phyloP scores from a whole-genome alignment of 768 basidiomycete genomes.

The Candolleomyces efflorescens region DNA sequence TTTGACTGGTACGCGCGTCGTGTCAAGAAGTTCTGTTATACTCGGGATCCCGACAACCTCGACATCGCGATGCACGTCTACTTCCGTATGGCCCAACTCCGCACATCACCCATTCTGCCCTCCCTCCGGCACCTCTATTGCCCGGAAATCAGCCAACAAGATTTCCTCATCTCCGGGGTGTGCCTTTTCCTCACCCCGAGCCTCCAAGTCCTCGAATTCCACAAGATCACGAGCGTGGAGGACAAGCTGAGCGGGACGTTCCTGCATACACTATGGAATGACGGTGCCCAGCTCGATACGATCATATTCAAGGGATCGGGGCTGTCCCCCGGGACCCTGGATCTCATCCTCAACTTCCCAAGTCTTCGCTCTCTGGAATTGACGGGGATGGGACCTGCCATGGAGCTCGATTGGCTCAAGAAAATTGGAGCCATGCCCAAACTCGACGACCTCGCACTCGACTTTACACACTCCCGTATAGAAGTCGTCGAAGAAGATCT shows the following conservation, averaged over 20 bases:
- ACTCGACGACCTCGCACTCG: constrained; percentile 22
- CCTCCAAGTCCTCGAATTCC: constrained; percentile 22
- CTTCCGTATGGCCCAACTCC: constrained; percentile 27
- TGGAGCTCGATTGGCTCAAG: constrained; percentile 20
- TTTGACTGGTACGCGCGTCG: constrained; percentile 28
- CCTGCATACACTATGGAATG: constrained; percentile 21
- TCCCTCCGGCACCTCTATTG: constrained; percentile 24
- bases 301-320: constrained; percentile 21
- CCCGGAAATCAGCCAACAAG: constrained; percentile 23
- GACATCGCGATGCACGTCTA: constrained; percentile 33
- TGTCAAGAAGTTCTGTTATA: constrained; percentile 25
- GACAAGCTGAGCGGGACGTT: constrained; percentile 30
- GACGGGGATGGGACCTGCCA: constrained; percentile 21
- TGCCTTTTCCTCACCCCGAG: constrained; percentile 29
- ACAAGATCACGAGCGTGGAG: constrained; percentile 25
- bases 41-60: constrained; percentile 22
- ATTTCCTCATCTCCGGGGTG: constrained; percentile 29
- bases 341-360: constrained; percentile 17
- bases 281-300: constrained; percentile 22
- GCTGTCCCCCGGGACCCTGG: constrained; percentile 23
- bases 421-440: constrained; percentile 19
- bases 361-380: constrained; percentile 20
- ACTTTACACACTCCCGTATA: constrained; percentile 19
- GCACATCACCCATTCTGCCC: constrained; percentile 22
- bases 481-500: constrained; percentile 17